These are phyloP conservation scores for Neurospora pannonica DNA, from an alignment of 495 filamentous ascomycete genomes.

Conservation along the genomic window DNA sequence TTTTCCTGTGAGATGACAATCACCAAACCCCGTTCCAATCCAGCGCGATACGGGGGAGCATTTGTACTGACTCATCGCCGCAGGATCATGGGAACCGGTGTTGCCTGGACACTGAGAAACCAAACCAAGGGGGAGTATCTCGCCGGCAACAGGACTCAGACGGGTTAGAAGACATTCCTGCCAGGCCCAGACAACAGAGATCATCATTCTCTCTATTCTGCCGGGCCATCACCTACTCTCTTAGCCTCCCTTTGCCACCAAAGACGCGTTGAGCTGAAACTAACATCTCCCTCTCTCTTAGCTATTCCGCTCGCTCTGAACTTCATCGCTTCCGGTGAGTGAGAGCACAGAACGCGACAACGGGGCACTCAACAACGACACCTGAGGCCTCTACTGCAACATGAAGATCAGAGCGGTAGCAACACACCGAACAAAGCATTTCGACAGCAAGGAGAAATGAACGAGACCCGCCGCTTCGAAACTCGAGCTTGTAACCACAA, in stretches of 20 bases:
- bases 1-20: constrained; percentile 50
- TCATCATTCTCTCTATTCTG: background rate
- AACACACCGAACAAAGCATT: constrained; percentile 8
- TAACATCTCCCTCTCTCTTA: constrained; percentile 23
- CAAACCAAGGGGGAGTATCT: constrained; percentile 62
- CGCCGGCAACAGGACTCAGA: constrained; percentile 63
- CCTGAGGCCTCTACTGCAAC: background rate
- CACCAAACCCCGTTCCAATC: background rate
- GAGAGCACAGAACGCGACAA: constrained; percentile 5
- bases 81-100: constrained; percentile 52
- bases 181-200: background rate
- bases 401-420: constrained; percentile 34
- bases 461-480: background rate
- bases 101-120: constrained; percentile 59
- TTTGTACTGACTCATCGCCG: background rate
- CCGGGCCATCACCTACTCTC: background rate
- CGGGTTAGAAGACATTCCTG: constrained; percentile 44
- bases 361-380: constrained; percentile 1
- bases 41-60: background rate
- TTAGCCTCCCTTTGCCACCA: background rate
- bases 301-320: constrained; percentile 67
- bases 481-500: background rate
- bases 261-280: background rate
- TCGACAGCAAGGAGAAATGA: background rate
- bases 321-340: constrained; percentile 81